Base-by-base conservation (phyloP, 1,284 basidiomycete genomes). In the Trichosporon sp. region DNA sequence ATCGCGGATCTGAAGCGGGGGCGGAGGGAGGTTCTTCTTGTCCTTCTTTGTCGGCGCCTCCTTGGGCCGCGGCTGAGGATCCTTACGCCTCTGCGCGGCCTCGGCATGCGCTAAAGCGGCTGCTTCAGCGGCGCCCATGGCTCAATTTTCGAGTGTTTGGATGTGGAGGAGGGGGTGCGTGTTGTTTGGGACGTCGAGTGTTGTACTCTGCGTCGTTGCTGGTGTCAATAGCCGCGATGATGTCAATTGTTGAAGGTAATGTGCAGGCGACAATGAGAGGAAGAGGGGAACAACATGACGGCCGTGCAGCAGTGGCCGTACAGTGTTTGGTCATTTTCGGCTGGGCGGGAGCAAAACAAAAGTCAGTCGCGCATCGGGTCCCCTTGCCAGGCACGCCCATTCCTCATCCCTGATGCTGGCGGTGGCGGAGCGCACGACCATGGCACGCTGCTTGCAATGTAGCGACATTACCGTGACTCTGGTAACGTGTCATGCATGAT, bases 1-100 rank as follows among this genome's bases (percentile, higher is more conserved):
- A 81, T 93, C 91, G 1, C 81, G 82, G 69, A 94, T 93, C 72
- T 84, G 85, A 2, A 92, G 92, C 1, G 92, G 92, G 0, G 89
- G 89, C 0, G 91, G 90, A 0, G 90, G 91, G 0, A 86, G 84
- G 3, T 88, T 86, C 80, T 92, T 92, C 68, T 86, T 73, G 54
- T 36, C 40, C 52, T 66, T 58, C 46, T 57, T 58, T 11, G 32
- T 31, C 25, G 61, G 57, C 13, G 32, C 56, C 56, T 54, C 49
- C 49, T 54, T 54, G 27, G 49, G 49, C 27, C 49, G 19, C 49
- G 27, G 49, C 49, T 54, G 49, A 27, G 25, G 49, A 27, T 54
- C 49, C 49, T 54, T 54, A 54, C 49, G 49, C 49, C 49, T 54
- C 49, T 54, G 49, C 27, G 49, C 49, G 49, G 49, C 49, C 49